Base-by-base conservation (phyloP, 2,329 filamentous ascomycete species). In the Neurospora sp. region DNA sequence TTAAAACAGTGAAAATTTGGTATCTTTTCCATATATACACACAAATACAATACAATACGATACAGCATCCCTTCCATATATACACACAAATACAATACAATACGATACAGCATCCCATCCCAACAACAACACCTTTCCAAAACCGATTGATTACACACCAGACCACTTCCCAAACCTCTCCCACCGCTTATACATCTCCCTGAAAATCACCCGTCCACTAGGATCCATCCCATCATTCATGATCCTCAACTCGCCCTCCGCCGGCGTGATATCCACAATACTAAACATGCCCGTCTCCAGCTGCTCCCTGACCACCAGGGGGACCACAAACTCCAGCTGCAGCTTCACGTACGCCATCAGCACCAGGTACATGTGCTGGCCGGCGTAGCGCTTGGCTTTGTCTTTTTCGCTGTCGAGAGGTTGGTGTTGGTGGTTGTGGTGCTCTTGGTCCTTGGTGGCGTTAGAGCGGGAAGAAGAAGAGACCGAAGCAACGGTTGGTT, bases 131-230 rank as follows among this genome's bases (percentile, higher is more conserved):
- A 28, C 19, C 46, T 52, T 62, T n/a, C 52, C 52, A 62, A 62
- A 23, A 19, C 38, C 38, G 10, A 39, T 39, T 15, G 38, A 4
- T 78, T 81, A 88, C 33, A 88, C 82, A 40, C 86, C 87, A 68
- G 80, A 87, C 87, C 88, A 89, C 81, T 88, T 89, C 57, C 87
- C 87, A 80, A 89, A 89, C 78, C 83, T 87, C 76, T 82, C 82
- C 76, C 88, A 90, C 77, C 84, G 81, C 75, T 83, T 86, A 72
- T 85, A 89, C 81, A 89, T 80, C 71, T 85, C 84, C 73, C 82
- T 82, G 77, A 89, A 82, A 37, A 90, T 83, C 0, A 85, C 87
- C 71, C 88, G 80, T 6, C 87, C 88, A 73, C 84, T 86, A 3
- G 80, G 81, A 75, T 90, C 88, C 79, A 90, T 82, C 37, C 82